phyloP scores from a whole-genome alignment of 768 basidiomycete species.

The Termitomyces sp. region DNA sequence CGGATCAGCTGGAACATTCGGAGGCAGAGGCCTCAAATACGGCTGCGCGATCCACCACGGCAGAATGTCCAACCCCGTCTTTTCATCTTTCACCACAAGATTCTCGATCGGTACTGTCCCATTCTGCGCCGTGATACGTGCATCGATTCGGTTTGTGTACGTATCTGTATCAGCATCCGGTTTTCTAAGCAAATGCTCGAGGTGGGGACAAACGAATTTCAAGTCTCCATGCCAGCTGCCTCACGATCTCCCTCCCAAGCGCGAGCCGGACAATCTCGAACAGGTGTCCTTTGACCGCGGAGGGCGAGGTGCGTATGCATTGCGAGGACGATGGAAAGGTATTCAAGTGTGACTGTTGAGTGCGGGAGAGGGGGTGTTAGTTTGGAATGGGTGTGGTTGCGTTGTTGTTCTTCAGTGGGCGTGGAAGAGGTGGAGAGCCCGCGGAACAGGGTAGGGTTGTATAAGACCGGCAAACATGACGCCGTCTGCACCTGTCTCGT shows the following conservation, averaged over 20 bases:
- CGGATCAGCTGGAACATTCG: no score
- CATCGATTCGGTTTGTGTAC: conserved; percentile 23
- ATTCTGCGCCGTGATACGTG: conserved; percentile 13
- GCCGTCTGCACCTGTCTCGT: conserved; percentile 83
- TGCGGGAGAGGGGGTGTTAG: conserved; percentile 46
- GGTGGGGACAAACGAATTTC: conserved; percentile 24
- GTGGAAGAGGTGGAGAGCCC: conserved; percentile 20
- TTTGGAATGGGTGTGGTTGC: neutral
- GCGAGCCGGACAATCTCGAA: conserved; percentile 90
- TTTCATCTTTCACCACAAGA: conserved; percentile 29
- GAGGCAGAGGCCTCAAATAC: conserved; percentile 24
- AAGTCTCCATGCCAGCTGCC: conserved; percentile 59
- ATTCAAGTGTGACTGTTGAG: conserved; percentile 73
- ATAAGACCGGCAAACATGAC: conserved; percentile 95
- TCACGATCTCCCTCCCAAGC: conserved; percentile 50
- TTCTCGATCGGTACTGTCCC: conserved; percentile 28
- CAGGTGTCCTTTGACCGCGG: conserved; percentile 87
- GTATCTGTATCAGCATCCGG: neutral
- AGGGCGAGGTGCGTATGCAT: conserved; percentile 59
- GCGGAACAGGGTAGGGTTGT: conserved; percentile 82
- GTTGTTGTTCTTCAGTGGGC: neutral
- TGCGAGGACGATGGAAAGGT: conserved; percentile 73
- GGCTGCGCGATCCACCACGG: conserved; percentile 60
- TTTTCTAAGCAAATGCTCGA: neutral
- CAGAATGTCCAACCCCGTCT: conserved; percentile 34